Evolutionary conservation across 2,329 filamentous ascomycete genomes (phyloP).

Genomic region (Aspergillus sp.): DNA sequence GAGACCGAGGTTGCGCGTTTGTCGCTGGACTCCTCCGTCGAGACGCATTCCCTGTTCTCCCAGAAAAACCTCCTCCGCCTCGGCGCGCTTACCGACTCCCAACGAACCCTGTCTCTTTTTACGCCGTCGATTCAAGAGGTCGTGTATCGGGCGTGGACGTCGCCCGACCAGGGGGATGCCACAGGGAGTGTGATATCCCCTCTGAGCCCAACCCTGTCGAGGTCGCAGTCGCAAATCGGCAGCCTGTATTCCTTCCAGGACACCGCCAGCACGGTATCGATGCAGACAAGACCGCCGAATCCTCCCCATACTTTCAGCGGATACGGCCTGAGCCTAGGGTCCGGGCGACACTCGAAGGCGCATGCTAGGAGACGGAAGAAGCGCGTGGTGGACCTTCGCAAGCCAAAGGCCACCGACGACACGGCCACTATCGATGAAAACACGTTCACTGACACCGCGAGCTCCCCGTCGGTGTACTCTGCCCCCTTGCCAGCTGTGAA

Average conservation of each 20-base stretch:
- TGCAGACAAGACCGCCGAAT: slow-evolving; percentile 49
- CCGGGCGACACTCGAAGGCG: slow-evolving; percentile 36
- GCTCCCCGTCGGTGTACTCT: slow-evolving; percentile 41
- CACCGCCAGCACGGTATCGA: slow-evolving; percentile 55
- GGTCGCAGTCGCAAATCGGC: slow-evolving; percentile 55
- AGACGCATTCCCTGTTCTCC: slow-evolving; percentile 83
- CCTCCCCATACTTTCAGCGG: slow-evolving; percentile 27
- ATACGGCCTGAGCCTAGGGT: slow-evolving; percentile 31
- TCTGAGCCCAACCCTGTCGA: slow-evolving; percentile 45
- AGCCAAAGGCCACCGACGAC: slow-evolving; percentile 33
- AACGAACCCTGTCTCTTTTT: slow-evolving; percentile 82
- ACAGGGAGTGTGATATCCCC: slow-evolving; percentile 30
- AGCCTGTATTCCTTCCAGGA: slow-evolving; percentile 68
- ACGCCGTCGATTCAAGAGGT: slow-evolving; percentile 84
- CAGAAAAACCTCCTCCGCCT: slow-evolving; percentile 86
- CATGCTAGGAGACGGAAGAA: slow-evolving; percentile 39
- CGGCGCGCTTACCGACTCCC: slow-evolving; percentile 73
- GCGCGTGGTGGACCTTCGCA: slow-evolving; percentile 40
- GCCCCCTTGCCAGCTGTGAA: slow-evolving; percentile 50
- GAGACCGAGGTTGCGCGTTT: slow-evolving; percentile 65
- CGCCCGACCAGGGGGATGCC: slow-evolving; percentile 61
- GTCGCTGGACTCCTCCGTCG: slow-evolving; percentile 67
- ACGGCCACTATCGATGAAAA: slow-evolving; percentile 34
- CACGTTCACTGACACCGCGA: slow-evolving; percentile 30
- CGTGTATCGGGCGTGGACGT: slow-evolving; percentile 87